These are phyloP conservation scores for Discostella stelligeroides DNA, from an alignment of 108 stramenopile genomes.

Conservation along the genomic window DNA sequence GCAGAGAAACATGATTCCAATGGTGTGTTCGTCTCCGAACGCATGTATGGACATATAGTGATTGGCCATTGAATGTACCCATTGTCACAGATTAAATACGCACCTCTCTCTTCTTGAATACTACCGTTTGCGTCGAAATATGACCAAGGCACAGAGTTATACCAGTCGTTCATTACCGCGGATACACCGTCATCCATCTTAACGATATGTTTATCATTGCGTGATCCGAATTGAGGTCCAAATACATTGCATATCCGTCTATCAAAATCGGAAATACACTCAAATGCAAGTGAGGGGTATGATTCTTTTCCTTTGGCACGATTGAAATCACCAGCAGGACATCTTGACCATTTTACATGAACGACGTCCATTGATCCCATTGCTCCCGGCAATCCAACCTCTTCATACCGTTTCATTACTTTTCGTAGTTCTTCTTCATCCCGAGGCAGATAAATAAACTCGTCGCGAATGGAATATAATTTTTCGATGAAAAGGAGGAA, in stretches of 20 bases:
- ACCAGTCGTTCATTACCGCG: no score
- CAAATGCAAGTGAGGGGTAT: no score
- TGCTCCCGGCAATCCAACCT: slow-evolving; percentile 7
- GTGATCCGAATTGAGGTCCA: no score
- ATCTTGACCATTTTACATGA: slow-evolving; percentile 16
- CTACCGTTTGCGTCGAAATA: no score
- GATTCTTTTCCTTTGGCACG: slow-evolving; percentile 7
- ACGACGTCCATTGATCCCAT: slow-evolving; percentile 25
- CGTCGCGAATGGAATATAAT: slow-evolving; percentile 5
- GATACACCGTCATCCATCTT: no score
- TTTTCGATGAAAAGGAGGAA: slow-evolving; percentile 12
- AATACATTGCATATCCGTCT: no score
- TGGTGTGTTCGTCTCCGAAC: background rate
- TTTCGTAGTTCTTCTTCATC: background rate
- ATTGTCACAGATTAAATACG: slow-evolving; percentile 49
- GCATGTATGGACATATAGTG: slow-evolving; percentile 37
- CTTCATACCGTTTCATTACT: slow-evolving; percentile 12
- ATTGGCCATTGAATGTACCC: slow-evolving; percentile 53
- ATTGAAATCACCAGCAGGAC: slow-evolving; percentile 17
- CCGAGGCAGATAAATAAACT: slow-evolving; percentile 3
- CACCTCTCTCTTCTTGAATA: slow-evolving; percentile 8
- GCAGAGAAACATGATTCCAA: slow-evolving; percentile 11
- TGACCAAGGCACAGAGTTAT: no score
- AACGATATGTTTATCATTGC: no score
- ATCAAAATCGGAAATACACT: no score